These are phyloP conservation scores for Diplodia intermedia DNA, from an alignment of 2,329 filamentous ascomycete species.

Conservation along the genomic window DNA sequence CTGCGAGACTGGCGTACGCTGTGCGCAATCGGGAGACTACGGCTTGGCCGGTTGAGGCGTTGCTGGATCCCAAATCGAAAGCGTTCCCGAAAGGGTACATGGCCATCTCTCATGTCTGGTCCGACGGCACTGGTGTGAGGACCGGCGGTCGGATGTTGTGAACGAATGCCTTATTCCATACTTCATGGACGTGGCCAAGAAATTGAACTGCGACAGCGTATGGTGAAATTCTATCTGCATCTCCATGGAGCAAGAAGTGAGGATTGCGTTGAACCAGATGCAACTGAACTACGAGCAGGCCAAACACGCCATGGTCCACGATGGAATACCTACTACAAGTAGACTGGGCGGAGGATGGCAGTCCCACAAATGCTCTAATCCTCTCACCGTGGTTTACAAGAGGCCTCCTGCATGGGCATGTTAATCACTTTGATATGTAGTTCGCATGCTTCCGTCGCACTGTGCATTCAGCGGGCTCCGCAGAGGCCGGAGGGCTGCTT, in stretches of 20 bases:
- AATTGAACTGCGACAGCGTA: not conserved
- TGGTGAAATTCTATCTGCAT: not conserved
- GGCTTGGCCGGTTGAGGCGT: not conserved
- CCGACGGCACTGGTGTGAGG: not conserved
- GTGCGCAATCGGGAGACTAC: not conserved
- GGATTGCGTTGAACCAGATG: not conserved
- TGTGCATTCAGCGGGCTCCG: not conserved
- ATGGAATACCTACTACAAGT: not conserved
- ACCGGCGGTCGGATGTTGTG: not conserved
- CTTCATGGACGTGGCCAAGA: not conserved
- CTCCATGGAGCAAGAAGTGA: not conserved
- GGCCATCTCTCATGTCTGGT: not conserved
- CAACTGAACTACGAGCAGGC: not conserved
- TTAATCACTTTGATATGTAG: not conserved
- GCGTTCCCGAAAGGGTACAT: not conserved
- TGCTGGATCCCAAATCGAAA: not conserved
- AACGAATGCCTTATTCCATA: not conserved
- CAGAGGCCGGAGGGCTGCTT: not conserved
- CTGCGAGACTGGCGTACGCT: not conserved
- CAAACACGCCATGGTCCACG: not conserved
- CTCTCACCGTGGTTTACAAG: not conserved
- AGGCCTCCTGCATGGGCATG: not conserved
- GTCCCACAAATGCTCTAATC: not conserved
- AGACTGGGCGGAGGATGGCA: not conserved
- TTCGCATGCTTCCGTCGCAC: not conserved